These are phyloP conservation scores for Rasamsonia emersonii DNA, from an alignment of 2,329 filamentous ascomycete species.

Conservation along the genomic window DNA sequence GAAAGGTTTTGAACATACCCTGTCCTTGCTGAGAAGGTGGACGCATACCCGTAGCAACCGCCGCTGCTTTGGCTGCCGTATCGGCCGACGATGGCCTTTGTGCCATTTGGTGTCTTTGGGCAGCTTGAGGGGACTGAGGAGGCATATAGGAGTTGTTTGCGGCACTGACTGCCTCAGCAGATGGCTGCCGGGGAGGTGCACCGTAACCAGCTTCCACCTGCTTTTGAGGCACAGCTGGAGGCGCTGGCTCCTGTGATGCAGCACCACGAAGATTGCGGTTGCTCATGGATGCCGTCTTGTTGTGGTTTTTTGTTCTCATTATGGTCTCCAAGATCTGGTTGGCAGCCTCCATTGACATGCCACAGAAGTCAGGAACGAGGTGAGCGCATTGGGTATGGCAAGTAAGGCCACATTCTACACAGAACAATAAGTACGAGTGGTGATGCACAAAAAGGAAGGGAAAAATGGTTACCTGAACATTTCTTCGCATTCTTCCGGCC, in stretches of 20 bases:
- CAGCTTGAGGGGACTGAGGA: conserved; percentile 37
- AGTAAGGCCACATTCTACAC: conserved; percentile 76
- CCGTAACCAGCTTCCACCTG: conserved; percentile 29
- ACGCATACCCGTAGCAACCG: conserved; percentile 39
- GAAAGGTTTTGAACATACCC: conserved; percentile 26
- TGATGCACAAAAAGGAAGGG: background rate
- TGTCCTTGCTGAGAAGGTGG: conserved; percentile 33
- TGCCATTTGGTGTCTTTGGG: conserved; percentile 36
- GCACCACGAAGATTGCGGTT: conserved; percentile 57
- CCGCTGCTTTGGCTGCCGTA: conserved; percentile 41
- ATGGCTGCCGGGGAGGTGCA: conserved; percentile 26
- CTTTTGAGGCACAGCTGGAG: conserved; percentile 27
- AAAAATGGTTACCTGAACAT: conserved; percentile 58
- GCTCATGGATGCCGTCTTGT: conserved; percentile 50
- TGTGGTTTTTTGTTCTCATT: conserved; percentile 67
- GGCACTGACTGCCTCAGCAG: conserved; percentile 34
- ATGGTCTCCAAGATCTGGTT: conserved; percentile 89
- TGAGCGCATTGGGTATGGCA: conserved; percentile 88
- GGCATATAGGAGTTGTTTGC: conserved; percentile 33
- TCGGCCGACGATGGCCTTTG: conserved; percentile 43
- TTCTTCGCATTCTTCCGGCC: conserved; percentile 92
- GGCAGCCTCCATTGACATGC: conserved; percentile 96
- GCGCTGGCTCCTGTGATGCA: conserved; percentile 32
- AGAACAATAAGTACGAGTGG: conserved; percentile 5
- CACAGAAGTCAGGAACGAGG: conserved; percentile 95